Conservation (phyloP, 371 early-diverging fungal species). For the Choanephora cucurbitarum region DNA sequence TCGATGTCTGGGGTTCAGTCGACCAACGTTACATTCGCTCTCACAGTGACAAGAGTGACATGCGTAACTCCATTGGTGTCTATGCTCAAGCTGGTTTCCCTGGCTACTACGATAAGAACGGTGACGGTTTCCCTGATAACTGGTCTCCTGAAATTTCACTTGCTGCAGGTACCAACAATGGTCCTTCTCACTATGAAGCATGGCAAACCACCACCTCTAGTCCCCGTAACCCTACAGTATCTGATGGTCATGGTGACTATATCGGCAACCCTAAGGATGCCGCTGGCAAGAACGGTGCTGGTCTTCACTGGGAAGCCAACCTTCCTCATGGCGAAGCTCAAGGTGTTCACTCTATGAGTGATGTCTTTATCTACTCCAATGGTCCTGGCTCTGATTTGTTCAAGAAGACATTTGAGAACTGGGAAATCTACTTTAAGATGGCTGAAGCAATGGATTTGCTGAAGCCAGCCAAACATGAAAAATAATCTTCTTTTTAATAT, state of each 20-base stretch:
- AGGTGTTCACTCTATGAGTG: constrained; percentile 64
- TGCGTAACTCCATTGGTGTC: constrained; percentile 65
- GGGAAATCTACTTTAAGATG: constrained; percentile 63
- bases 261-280: constrained; percentile 41
- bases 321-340: constrained; percentile 33
- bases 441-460: constrained; percentile 37
- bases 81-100: constrained; percentile 71
- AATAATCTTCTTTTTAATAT: too few relatives aligned
- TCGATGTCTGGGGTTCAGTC: constrained; percentile 74
- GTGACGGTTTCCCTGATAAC: constrained; percentile 70
- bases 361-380: constrained; percentile 60
- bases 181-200: constrained; percentile 61
- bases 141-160: constrained; percentile 59
- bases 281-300: constrained; percentile 43
- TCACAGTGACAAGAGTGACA: constrained; percentile 31
- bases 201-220: constrained; percentile 53
- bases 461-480: constrained; percentile 18
- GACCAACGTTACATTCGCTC: constrained; percentile 41
- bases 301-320: constrained; percentile 44
- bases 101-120: constrained; percentile 61
- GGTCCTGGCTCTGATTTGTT: constrained; percentile 60
- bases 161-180: constrained; percentile 65
- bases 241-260: constrained; percentile 23
- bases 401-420: constrained; percentile 60
- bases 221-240: constrained; percentile 44